Conservation (phyloP, 2,329 filamentous ascomycete genomes). For the Aurifilum marmelostoma region DNA sequence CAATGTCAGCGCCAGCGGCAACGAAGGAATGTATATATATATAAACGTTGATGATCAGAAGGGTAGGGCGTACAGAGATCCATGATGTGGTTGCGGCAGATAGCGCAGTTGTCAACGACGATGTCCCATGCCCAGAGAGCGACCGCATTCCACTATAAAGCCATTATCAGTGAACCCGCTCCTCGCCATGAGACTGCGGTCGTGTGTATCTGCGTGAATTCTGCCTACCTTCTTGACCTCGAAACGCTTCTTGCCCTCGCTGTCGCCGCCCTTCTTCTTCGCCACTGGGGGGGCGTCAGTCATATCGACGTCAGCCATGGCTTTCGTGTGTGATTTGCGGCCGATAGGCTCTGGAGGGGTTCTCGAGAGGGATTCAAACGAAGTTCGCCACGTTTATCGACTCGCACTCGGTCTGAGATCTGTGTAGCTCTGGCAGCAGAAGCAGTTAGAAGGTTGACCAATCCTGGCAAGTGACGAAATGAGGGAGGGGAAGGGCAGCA, state of each 20-base stretch:
- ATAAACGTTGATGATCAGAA: neutral
- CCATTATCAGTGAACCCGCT: constrained; percentile 14
- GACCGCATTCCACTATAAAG: constrained; percentile 89
- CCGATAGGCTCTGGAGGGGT: neutral
- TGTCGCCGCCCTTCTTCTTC: constrained; percentile 53
- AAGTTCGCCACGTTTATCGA: neutral
- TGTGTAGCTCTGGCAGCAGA: neutral
- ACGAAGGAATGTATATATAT: neutral
- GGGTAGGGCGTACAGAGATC: constrained; percentile 74
- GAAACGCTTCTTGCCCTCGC: constrained; percentile 87
- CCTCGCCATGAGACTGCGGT: constrained; percentile 11
- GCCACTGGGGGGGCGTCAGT: constrained; percentile 72
- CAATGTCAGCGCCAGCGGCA: neutral
- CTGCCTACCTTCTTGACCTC: constrained; percentile 92
- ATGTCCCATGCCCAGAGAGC: constrained; percentile 99
- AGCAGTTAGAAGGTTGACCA: neutral
- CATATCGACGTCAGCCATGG: constrained; percentile 97
- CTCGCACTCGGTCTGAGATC: neutral
- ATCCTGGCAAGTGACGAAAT: neutral
- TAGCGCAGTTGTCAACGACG: constrained; percentile 98
- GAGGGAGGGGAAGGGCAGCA: neutral
- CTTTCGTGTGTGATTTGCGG: neutral
- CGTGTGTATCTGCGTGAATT: neutral
- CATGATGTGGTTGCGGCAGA: constrained; percentile 99
- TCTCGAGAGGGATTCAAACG: neutral